Evolutionary conservation across 495 filamentous ascomycete species (phyloP).

Genomic region (Pyronema omphalodes): DNA sequence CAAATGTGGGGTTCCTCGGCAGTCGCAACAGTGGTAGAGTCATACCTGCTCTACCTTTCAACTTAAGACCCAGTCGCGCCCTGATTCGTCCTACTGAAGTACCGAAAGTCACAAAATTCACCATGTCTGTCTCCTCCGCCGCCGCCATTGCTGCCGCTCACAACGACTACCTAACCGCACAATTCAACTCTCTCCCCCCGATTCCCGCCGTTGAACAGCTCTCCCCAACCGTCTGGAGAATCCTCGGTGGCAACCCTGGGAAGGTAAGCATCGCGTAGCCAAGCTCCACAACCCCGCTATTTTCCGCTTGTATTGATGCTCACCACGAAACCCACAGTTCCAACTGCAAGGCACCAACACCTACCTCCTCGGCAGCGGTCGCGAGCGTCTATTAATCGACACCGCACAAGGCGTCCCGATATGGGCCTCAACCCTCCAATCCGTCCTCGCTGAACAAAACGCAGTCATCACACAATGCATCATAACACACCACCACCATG

Average conservation of each 20-base stretch:
- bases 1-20: neutral
- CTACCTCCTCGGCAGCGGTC: constrained; percentile 59
- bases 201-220: constrained; percentile 50
- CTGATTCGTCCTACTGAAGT: too few species aligned
- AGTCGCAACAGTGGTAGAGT: neutral
- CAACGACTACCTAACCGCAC: constrained; percentile 17
- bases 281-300: neutral
- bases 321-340: constrained; percentile 14
- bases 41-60: too few species aligned
- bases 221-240: constrained; percentile 46
- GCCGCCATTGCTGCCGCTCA: constrained; percentile 14
- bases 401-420: constrained; percentile 37
- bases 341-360: constrained; percentile 60
- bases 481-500: constrained; percentile 79
- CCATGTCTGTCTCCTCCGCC: neutral
- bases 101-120: too few species aligned
- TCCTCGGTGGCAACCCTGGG: constrained; percentile 65
- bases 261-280: constrained; percentile 48
- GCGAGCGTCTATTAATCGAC: constrained; percentile 54
- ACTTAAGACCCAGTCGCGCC: too few species aligned
- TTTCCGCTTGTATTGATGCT: constrained; percentile 4
- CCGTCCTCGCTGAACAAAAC: constrained; percentile 44
- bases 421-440: constrained; percentile 40
- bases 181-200: constrained; percentile 18
- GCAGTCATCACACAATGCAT: constrained; percentile 45